phyloP scores from a whole-genome alignment of 345 rosid species.

The Ceriops tagal region DNA sequence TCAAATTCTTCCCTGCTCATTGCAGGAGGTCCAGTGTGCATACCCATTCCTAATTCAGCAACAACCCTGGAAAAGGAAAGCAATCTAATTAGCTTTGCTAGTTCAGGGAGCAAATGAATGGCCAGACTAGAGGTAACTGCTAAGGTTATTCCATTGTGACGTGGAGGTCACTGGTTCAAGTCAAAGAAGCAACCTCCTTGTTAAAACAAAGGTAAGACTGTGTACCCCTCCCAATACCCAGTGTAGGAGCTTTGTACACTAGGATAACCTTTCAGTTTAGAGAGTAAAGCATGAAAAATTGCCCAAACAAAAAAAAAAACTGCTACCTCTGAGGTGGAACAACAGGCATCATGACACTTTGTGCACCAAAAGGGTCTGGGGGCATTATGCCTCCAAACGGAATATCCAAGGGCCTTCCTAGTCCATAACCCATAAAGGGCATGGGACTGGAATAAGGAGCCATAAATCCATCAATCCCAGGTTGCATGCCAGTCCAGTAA shows the following conservation, averaged over 20 bases:
- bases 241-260: no score
- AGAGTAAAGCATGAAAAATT: background rate
- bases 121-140: no score
- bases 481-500: conserved; percentile 76
- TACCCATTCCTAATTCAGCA: conserved; percentile 74
- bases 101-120: background rate
- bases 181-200: no score
- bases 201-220: no score
- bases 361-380: conserved; percentile 61
- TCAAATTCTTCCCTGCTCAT: conserved; percentile 91
- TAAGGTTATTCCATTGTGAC: no score
- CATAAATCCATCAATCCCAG: conserved; percentile 61
- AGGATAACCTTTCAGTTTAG: no score
- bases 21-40: conserved; percentile 67
- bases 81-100: background rate
- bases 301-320: background rate
- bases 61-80: conserved; percentile 53
- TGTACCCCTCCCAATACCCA: no score
- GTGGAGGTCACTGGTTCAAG: no score
- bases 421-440: conserved; percentile 65
- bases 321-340: conserved; percentile 56
- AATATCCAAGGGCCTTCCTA: conserved; percentile 52
- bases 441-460: conserved; percentile 48
- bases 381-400: conserved; percentile 55
- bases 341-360: conserved; percentile 54